Base-by-base conservation (phyloP, 352 stramenopile species). In the Pilasporangium apinafurcum region DNA sequence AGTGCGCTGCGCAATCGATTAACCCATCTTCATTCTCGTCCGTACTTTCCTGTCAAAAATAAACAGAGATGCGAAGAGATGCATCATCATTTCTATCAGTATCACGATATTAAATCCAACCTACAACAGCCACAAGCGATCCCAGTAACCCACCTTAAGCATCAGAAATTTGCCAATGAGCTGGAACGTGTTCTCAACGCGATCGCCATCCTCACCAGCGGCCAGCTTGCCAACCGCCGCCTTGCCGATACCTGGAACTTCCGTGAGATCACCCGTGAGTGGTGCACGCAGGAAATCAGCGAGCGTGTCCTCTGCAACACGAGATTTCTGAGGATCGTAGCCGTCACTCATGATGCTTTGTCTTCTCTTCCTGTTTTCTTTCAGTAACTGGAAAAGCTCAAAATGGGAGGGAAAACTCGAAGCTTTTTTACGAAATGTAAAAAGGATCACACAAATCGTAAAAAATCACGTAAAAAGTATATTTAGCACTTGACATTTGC, bases 171-270 rank as follows among this genome's bases (percentile, higher is more conserved):
- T 97, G 63, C 93, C 96, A 55, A 99, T 96, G 25, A 99, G 80
- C 62, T 98, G 93, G 73, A 96, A 98, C n/a, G 95, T 98, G 79
- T 98, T 99, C 27, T 83, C 92, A 37, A 99, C 74, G 33, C 74
- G 64, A 25, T 98, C 90, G 14, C 59, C 68, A 16, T 95, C 80
- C 12, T 96, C 86, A 17, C 70, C 62, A 0, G 72, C 68, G 0
- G 68, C 66, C 16, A 98, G 73, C 55, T 95, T 96, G 26, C 78
- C 68, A 10, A 92, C 81, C 2, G 91, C 88, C 10, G 83, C 86
- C 28, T 86, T 83, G 52, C 94, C 95, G 63, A 98, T 97, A 20
- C 95, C 95, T 1, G 95, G 94, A 22, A 99, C 92, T 48, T 98
- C 90, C 4, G 66, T 95, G 30, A 98, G 60, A 58, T 98, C 89